phyloP scores from a whole-genome alignment of 257 asterid species.

The Solanum etuberosum region DNA sequence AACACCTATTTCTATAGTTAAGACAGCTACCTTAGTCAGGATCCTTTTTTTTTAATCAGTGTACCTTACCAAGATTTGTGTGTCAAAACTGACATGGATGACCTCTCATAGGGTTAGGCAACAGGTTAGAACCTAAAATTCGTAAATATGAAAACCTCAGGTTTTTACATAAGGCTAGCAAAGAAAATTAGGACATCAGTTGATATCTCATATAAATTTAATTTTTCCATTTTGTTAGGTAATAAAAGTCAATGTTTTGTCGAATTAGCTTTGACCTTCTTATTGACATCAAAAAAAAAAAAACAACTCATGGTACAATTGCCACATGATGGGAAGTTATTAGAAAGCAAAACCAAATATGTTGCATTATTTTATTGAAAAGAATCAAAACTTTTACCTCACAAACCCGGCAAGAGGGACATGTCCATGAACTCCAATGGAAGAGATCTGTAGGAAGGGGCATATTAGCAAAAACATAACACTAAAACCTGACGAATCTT shows the following conservation, averaged over 20 bases:
- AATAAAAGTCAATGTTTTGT: background rate
- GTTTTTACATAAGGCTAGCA: background rate
- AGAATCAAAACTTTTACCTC: constrained; percentile 48
- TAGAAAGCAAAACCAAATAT: background rate
- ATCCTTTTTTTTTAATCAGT: background rate
- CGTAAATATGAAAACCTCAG: background rate
- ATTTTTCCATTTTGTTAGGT: background rate
- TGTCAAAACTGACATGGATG: background rate
- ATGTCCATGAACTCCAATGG: constrained; percentile 98
- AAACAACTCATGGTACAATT: background rate
- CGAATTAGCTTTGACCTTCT: background rate
- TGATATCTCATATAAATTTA: background rate
- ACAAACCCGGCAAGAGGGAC: constrained; percentile 88
- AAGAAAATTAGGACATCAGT: background rate
- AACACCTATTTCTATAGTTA: background rate
- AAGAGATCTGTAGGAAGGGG: constrained; percentile 60
- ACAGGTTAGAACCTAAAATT: background rate
- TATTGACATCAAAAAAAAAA: background rate
- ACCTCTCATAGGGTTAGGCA: background rate
- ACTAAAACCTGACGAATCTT: background rate
- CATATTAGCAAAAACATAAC: constrained; percentile 5
- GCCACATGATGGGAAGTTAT: background rate
- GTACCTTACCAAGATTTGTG: background rate
- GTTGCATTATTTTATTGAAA: constrained; percentile 1
- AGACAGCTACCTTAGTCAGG: background rate